Evolutionary conservation across 495 filamentous ascomycete genomes (phyloP), one percentile per base, ranked within the genome.

Genomic region (Penicillium atrosanguineum): DNA sequence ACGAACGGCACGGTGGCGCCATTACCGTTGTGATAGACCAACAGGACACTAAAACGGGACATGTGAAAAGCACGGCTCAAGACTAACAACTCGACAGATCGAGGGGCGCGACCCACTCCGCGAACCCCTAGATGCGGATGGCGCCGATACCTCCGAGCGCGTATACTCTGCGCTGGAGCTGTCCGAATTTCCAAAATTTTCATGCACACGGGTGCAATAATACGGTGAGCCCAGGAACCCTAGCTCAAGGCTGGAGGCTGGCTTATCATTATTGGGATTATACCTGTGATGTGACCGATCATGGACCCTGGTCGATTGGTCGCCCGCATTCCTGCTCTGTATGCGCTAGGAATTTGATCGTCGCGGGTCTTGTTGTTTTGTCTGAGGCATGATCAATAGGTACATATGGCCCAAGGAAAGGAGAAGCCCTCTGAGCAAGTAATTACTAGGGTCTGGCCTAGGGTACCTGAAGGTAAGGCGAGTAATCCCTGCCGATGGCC

Each of bases 61-160:
- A 3, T 4, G 28, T 31, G 28, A 31, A 31, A 37, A 45, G 46
- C 45, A 53, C 44, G 44, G 50, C 39, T 39, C 36, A 34, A 19
- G 28, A 12, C 31, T 16, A 46, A 43, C 37, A 18, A 47, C 14
- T 36, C 49, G 59, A 64, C 50, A 62, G 55, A 59, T 62, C 60
- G 36, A 43, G 40, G 36, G 23, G n/a, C 50, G 34, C 41, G 46
- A 36, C 44, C 48, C 50, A 54, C 57, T 48, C 37, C 14, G 47
- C 36, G 31, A 55, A 48, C 49, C 56, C 55, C 50, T 60, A 56
- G 53, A 49, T 54, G 50, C 45, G 47, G 39, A 43, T 55, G 48
- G 53, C 49, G 48, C 49, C 46, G 53, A 56, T 56, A 50, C 44
- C 49, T 56, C 53, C 48, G 57, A 56, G 23, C 31, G 23, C 46